These are phyloP conservation scores for Wallacemonas sp. DNA, from an alignment of 208 protist species.

Conservation along the genomic window DNA sequence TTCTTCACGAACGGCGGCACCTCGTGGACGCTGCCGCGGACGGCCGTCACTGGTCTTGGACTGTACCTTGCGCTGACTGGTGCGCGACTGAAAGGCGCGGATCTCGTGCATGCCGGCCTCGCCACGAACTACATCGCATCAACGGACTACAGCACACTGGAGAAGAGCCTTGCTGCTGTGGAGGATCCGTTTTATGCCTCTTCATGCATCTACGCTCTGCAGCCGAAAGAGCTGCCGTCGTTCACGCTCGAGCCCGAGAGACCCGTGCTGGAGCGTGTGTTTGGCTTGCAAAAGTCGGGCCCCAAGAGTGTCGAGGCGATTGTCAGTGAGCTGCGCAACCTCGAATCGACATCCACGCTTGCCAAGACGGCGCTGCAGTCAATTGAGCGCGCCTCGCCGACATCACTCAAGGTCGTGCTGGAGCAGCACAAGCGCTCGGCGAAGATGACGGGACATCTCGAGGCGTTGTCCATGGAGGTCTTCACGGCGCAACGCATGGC, in stretches of 20 bases:
- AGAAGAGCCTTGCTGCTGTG: conserved; percentile 19
- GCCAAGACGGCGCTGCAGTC: conserved; percentile 17
- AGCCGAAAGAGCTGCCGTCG: conserved; percentile 19
- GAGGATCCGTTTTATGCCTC: conserved; percentile 17
- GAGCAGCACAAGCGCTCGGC: conserved; percentile 29
- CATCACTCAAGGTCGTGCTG: conserved; percentile 42
- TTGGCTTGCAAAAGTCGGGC: conserved; percentile 24
- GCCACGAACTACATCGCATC: conserved; percentile 65
- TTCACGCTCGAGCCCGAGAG: conserved; percentile 45
- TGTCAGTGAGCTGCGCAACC: conserved; percentile 20
- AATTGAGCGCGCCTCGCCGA: conserved; percentile 37
- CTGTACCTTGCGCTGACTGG: conserved; percentile 77
- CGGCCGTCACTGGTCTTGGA: conserved; percentile 29
- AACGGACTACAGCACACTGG: conserved; percentile 18
- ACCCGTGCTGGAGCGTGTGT: conserved; percentile 32
- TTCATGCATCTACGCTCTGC: conserved; percentile 29
- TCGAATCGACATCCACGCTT: conserved; percentile 28
- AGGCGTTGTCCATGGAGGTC: conserved; percentile 24
- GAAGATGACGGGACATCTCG: conserved; percentile 5
- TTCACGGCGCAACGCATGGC: conserved; percentile 31
- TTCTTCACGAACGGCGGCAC: conserved; percentile 68
- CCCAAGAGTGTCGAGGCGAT: conserved; percentile 39
- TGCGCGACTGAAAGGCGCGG: conserved; percentile 51
- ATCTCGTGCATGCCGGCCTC: conserved; percentile 56
- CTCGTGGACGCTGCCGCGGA: conserved; percentile 39